Conservation (phyloP, 2,329 filamentous ascomycete species). For the Capronia epimyces region DNA sequence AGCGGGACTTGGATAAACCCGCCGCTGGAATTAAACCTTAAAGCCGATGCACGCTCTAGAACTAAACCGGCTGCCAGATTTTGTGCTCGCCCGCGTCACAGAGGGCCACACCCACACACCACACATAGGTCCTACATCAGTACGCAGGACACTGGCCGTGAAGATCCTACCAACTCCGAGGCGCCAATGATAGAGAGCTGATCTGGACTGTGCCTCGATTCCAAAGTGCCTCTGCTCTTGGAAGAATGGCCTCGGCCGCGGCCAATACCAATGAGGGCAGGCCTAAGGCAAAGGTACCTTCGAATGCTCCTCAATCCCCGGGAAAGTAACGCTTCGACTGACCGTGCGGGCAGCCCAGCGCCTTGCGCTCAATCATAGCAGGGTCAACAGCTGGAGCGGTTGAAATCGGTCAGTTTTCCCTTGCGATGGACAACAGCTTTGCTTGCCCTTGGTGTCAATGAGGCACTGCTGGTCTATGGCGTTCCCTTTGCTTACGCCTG, state of each 20-base stretch:
- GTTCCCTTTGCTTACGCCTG: background rate
- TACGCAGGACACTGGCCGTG: background rate
- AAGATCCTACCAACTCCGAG: background rate
- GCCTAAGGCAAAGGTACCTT: conserved; percentile 19
- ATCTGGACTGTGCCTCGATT: background rate
- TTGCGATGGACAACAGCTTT: too few relatives aligned
- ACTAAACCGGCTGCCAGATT: background rate
- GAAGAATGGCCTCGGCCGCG: conserved; percentile 18
- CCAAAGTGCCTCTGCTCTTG: background rate
- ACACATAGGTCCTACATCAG: too few relatives aligned
- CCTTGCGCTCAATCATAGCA: conserved; percentile 82
- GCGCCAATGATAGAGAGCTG: background rate
- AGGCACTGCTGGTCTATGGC: too few relatives aligned
- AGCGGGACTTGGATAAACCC: background rate
- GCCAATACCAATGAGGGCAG: conserved; percentile 14
- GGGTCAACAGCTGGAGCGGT: conserved; percentile 90
- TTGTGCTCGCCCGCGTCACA: background rate
- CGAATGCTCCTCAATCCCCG: background rate
- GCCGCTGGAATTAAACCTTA: background rate
- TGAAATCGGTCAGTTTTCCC: conserved; percentile 66
- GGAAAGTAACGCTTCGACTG: background rate
- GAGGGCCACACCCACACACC: too few relatives aligned
- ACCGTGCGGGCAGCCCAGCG: conserved; percentile 56
- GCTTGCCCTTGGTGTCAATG: too few relatives aligned
- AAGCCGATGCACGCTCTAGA: background rate